A percentile compares a stretch with the other conserved stretches of the same genome.
These are phyloP conservation scores for Mortierella hygrophila DNA, from an alignment of 192 early-diverging fungal genomes.

Conservation along the genomic window DNA sequence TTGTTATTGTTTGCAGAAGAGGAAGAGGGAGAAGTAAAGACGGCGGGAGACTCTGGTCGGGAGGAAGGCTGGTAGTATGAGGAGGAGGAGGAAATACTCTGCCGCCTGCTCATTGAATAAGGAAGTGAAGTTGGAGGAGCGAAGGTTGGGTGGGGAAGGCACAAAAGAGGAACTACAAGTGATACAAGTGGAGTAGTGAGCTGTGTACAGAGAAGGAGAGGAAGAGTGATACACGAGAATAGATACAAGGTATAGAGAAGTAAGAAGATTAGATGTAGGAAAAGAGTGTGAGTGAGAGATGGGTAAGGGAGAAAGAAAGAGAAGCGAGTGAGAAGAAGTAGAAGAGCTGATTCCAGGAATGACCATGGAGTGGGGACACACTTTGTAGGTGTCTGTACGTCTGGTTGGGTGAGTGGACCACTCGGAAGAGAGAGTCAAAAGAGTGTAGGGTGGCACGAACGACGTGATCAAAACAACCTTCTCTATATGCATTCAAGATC, in stretches of 20 bases:
- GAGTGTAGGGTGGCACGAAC: background rate
- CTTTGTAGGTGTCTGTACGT: too few relatives aligned
- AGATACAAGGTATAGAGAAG: too few relatives aligned
- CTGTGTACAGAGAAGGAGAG: too few relatives aligned
- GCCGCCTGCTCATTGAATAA: slow-evolving; percentile 40
- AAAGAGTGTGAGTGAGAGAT: background rate
- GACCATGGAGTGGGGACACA: background rate
- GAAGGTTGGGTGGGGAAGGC: background rate
- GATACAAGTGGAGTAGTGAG: too few relatives aligned
- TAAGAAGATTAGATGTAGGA: too few relatives aligned
- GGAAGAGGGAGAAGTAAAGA: slow-evolving; percentile 22
- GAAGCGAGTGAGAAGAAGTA: background rate
- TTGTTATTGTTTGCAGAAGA: background rate
- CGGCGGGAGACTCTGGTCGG: slow-evolving; percentile 42
- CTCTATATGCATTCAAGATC: background rate
- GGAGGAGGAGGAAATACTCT: slow-evolving; percentile 39
- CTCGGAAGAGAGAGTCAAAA: background rate
- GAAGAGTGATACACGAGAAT: too few relatives aligned
- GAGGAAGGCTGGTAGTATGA: slow-evolving; percentile 48
- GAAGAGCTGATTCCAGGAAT: background rate
- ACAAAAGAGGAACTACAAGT: too few relatives aligned
- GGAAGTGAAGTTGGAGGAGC: background rate
- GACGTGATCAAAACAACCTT: background rate
- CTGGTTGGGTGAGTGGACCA: background rate
- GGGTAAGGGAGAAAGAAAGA: too few relatives aligned